Evolutionary conservation across 1,284 basidiomycete species (phyloP).

Genomic region (Mycena sp.): DNA sequence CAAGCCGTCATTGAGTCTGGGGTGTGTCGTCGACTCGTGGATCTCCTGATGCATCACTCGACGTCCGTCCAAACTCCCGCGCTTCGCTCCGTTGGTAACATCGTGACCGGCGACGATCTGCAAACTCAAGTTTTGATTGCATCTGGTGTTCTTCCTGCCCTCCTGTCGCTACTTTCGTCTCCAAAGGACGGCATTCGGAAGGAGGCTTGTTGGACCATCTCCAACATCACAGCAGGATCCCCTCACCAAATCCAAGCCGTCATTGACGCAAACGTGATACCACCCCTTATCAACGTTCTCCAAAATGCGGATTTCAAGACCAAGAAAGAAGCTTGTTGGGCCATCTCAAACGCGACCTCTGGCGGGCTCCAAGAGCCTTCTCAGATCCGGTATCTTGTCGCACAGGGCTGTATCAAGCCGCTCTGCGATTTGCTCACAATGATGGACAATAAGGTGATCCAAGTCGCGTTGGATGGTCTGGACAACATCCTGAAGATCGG

Average conservation of each 20-base stretch:
- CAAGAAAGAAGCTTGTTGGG: constrained; percentile 99
- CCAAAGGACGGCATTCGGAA: constrained; percentile 96
- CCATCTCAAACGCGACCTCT: constrained; percentile 98
- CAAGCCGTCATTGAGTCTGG: constrained; percentile 99
- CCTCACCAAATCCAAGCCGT: constrained; percentile 95
- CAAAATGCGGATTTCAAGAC: constrained; percentile 99
- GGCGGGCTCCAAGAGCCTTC: constrained; percentile 96
- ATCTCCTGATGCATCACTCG: constrained; percentile 96
- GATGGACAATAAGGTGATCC: constrained; percentile 99
- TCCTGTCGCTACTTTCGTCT: constrained; percentile 91
- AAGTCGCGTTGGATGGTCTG: constrained; percentile 95
- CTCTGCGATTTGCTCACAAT: constrained; percentile 95
- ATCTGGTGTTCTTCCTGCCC: constrained; percentile 93
- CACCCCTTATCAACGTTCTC: constrained; percentile 98
- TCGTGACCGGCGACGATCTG: constrained; percentile 98
- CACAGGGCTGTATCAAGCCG: constrained; percentile 98
- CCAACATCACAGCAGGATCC: constrained; percentile 97
- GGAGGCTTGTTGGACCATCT: constrained; percentile 99
- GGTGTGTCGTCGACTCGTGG: constrained; percentile 96
- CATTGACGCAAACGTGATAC: constrained; percentile 91
- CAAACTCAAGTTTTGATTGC: constrained; percentile 99
- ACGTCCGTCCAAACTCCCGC: constrained; percentile 99
- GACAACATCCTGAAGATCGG: constrained; percentile 99
- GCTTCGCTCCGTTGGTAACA: constrained; percentile 97
- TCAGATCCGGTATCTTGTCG: constrained; percentile 98